Evolutionary conservation across 148 eudicot genomes (phyloP).

Genomic region (Persicaria tinctoria): DNA sequence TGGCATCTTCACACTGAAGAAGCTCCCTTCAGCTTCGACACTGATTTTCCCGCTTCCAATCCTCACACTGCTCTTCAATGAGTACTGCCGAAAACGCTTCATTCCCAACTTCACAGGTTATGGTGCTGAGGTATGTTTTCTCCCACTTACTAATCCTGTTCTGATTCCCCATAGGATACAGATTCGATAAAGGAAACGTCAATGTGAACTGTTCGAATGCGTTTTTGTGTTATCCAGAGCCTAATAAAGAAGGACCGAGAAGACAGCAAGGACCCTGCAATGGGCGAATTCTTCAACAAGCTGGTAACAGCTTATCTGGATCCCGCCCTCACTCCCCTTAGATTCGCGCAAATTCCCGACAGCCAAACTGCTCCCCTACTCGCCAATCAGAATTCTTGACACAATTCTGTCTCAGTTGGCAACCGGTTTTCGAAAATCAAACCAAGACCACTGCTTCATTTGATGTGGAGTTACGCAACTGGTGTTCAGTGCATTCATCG

Average conservation of each 20-base stretch:
- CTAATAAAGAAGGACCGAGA: constrained; percentile 64
- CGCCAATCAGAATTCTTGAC: background rate
- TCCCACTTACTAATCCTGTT: background rate
- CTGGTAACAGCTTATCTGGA: constrained; percentile 67
- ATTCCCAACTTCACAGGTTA: constrained; percentile 64
- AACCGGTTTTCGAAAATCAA: background rate
- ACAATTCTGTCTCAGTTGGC: background rate
- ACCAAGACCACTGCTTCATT: background rate
- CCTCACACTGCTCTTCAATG: constrained; percentile 73
- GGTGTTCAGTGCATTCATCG: too few species aligned
- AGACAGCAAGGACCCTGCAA: constrained; percentile 50
- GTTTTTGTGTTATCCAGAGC: constrained; percentile 33
- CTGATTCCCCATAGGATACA: too few species aligned
- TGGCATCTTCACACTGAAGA: constrained; percentile 74
- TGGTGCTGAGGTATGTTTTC: constrained; percentile 69
- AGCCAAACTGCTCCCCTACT: constrained; percentile 50
- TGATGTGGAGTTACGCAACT: background rate
- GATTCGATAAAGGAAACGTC: too few species aligned
- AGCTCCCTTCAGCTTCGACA: constrained; percentile 66
- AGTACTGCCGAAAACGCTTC: constrained; percentile 70
- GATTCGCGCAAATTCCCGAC: constrained; percentile 24
- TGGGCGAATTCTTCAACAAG: constrained; percentile 50
- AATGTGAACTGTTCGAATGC: too few species aligned
- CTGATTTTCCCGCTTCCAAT: constrained; percentile 65
- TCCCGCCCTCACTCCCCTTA: constrained; percentile 54